Base-by-base conservation (phyloP, 768 basidiomycete species). In the Piloderma croceum region DNA sequence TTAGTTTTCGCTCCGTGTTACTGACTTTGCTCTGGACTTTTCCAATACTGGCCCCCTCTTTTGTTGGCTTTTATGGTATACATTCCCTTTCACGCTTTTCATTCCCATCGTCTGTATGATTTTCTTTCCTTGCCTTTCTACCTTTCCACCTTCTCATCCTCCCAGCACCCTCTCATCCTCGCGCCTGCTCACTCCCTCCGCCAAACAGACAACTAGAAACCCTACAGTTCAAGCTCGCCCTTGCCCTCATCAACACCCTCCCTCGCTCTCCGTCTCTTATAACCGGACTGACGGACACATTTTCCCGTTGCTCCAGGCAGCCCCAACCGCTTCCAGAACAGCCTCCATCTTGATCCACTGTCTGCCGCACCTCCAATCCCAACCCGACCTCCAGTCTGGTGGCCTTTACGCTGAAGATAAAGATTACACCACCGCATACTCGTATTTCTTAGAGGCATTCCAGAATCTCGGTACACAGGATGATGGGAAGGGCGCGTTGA, bases 331-430 rank as follows among this genome's bases (percentile, higher is more conserved):
- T 2, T 82, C 93, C 1, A 76, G 92, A 45, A 97, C 93, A 0
- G 90, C 92, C 17, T 93, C 90, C 24, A 94, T 93, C 63, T 79
- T 89, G 2, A 94, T 98, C 56, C 97, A 97, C 68, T 96, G 92
- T 52, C 81, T 83, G 22, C 81, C 83, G 11, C 67, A 77, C 42
- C 68, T 29, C 27, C 27, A 73, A 54, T 70, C 72, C 3, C 64
- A 70, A 11, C 67, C 80, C 22, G 83, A 86, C 52, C 69, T 83
- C 20, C 83, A 84, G 54, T 74, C 74, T 31, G 84, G 94, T 4
- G 71, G 94, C 31, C 73, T 97, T 7, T 90, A 96, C 53, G 92
- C 94, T 0, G 93, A 99, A 51, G 94, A 99, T 54, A 94, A 93
- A 57, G 94, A 98, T 63, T 98, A 96, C 62, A 93, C 78, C 43